Percentiles rank a stretch among this genome's conserved stretches.
Evolutionary conservation across 2,329 filamentous ascomycete genomes (phyloP).

Genomic region (Raffaelea ambrosiae): DNA sequence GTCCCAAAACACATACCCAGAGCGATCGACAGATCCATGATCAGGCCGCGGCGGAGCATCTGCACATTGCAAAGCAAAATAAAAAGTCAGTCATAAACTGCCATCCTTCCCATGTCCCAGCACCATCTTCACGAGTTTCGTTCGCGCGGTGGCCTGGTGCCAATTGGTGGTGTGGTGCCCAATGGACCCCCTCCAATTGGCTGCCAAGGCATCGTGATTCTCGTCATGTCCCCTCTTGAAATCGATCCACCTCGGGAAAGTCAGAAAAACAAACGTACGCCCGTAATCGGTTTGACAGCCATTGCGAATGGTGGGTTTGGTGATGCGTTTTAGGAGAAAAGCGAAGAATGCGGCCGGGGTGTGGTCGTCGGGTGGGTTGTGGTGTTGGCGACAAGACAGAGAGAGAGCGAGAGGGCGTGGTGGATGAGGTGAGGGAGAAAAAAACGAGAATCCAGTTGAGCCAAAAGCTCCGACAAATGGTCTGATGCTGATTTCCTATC

Average conservation of each 20-base stretch:
- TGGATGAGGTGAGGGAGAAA: conserved; percentile 9
- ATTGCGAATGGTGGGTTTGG: conserved; percentile 26
- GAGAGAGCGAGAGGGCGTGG: conserved; percentile 1
- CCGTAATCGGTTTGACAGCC: conserved; percentile 50
- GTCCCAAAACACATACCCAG: conserved; percentile 42
- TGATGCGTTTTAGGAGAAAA: neutral
- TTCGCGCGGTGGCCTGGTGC: neutral
- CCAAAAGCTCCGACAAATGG: conserved; percentile 13
- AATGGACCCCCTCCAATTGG: too few relatives aligned
- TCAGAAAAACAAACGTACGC: conserved; percentile 35
- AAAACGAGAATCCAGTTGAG: conserved; percentile 4
- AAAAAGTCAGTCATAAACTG: conserved; percentile 3
- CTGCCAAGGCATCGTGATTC: too few relatives aligned
- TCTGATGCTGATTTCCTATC: conserved; percentile 15
- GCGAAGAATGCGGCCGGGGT: neutral
- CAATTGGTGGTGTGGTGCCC: too few relatives aligned
- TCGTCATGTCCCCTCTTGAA: too few relatives aligned
- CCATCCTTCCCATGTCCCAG: neutral
- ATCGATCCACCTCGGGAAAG: too few relatives aligned
- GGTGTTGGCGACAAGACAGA: conserved; percentile 1
- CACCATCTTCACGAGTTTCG: neutral
- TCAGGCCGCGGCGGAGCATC: conserved; percentile 54
- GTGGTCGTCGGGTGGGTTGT: neutral
- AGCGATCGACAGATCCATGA: conserved; percentile 46
- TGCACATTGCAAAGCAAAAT: conserved; percentile 17